These are phyloP conservation scores for Kitagawia praeruptora DNA, from an alignment of 129 eudicot genomes.

Conservation along the genomic window DNA sequence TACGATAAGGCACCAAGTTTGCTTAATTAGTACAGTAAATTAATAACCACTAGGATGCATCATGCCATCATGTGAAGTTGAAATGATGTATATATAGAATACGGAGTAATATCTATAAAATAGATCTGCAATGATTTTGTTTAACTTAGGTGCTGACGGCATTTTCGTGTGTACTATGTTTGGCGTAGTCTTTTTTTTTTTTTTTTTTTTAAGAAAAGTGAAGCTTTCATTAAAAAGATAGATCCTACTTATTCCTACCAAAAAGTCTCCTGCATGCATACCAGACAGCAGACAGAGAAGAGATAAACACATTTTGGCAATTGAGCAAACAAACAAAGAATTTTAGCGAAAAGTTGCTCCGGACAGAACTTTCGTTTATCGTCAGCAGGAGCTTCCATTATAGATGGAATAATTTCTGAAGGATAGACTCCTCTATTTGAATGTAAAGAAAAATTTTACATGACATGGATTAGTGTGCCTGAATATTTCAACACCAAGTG, in stretches of 20 bases:
- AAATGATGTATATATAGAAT: too few relatives aligned
- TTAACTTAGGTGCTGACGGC: neutral
- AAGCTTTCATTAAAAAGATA: too few relatives aligned
- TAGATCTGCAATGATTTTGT: neutral
- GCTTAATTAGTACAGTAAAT: too few relatives aligned
- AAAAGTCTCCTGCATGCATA: too few relatives aligned
- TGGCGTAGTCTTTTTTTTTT: too few relatives aligned
- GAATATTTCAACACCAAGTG: neutral
- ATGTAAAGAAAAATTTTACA: constrained; percentile 19
- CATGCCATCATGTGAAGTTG: too few relatives aligned
- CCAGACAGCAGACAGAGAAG: too few relatives aligned
- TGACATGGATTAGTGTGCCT: neutral
- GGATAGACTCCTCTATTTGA: constrained; percentile 71
- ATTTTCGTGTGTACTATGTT: neutral
- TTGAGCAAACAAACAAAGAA: too few relatives aligned
- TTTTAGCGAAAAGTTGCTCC: constrained; percentile 22
- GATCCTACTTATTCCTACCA: too few relatives aligned
- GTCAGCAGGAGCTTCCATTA: constrained; percentile 21
- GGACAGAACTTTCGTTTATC: constrained; percentile 13
- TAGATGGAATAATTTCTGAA: constrained; percentile 42
- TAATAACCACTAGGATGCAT: too few relatives aligned
- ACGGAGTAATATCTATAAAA: neutral
- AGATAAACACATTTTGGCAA: too few relatives aligned
- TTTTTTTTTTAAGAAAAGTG: too few relatives aligned
- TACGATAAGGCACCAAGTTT: neutral